Base-by-base conservation (phyloP, 805 yeast genomes). In the Wickerhamiella musiphila region DNA sequence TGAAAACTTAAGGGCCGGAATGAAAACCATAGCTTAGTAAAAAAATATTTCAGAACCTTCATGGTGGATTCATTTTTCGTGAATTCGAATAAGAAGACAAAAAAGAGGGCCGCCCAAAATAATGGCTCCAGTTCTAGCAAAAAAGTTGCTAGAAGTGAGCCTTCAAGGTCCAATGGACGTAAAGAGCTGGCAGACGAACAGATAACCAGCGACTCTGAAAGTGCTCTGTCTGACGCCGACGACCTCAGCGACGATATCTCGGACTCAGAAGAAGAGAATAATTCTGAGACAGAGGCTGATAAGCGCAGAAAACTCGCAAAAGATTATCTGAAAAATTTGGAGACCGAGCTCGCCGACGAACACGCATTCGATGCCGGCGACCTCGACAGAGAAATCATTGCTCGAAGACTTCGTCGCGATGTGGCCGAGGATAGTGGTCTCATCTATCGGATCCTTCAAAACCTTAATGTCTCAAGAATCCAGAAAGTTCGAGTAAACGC, bases 271-370 rank as follows among this genome's bases (percentile, higher is more conserved):
- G 90, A 74, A 42, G 92, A 76, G 43, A 70, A 72, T 41, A 70
- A 60, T 11, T 65, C 63, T 12, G 96, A 86, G 54, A 69, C 70
- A 29, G 92, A 84, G 6, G 92, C 94, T 0, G 98, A 90, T 48
- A 83, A 81, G 55, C 70, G 98, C 55, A 70, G 98, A 56, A 64
- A 96, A 48, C 63, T 90, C 37, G 96, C 96, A 12, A 83, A 83
- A 54, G 90, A 84, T 54, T 90, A 90, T 53, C 60, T 90, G 40
- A 83, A 76, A 28, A 78, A 77, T 47, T 57, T 90, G 47, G 71
- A 78, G 50, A 56, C 60, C 3, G 81, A 76, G 39, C 38, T 52
- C 10, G 51, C 33, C 11, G 46, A 39, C 5, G 42, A 35, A 11
- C 65, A 63, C 13, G 65, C 58, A 17, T 84, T 81, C 46, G 93